Conservation (phyloP, 1,284 basidiomycete genomes). For the Ganoderma resinaceum region DNA sequence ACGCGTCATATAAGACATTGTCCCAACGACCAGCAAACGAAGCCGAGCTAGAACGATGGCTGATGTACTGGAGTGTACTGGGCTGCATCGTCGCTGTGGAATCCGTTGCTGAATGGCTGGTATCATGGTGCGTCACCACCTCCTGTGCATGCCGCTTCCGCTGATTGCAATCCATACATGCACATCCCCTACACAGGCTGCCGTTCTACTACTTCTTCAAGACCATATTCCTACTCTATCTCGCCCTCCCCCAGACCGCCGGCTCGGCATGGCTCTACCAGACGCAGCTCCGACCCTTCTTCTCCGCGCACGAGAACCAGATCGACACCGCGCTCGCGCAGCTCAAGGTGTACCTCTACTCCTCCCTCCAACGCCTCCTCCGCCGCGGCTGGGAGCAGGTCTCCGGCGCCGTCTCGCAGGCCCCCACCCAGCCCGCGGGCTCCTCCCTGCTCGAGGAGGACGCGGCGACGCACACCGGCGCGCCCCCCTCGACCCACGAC, state of each 20-base stretch:
- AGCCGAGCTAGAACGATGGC: conserved; percentile 82
- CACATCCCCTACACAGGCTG: conserved; percentile 58
- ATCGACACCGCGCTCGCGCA: conserved; percentile 81
- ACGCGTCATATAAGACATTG: conserved; percentile 87
- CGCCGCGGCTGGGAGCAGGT: conserved; percentile 69
- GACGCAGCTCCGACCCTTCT: conserved; percentile 80
- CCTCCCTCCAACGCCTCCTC: conserved; percentile 70
- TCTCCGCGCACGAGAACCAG: conserved; percentile 76
- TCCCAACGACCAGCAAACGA: conserved; percentile 82
- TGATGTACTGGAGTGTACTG: conserved; percentile 91
- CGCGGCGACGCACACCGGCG: conserved; percentile 41
- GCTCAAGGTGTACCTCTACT: conserved; percentile 63
- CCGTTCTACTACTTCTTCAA: conserved; percentile 89
- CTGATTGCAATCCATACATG: conserved; percentile 18
- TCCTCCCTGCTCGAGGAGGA: conserved; percentile 36
- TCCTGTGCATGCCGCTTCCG: conserved; percentile 5
- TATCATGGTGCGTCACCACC: conserved; percentile 68
- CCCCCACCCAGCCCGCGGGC: conserved; percentile 24
- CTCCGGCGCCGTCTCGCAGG: conserved; percentile 52
- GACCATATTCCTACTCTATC: conserved; percentile 86
- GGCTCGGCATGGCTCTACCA: conserved; percentile 85
- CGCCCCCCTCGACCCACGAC: conserved; percentile 57
- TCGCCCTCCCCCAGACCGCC: conserved; percentile 88
- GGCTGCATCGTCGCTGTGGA: conserved; percentile 79
- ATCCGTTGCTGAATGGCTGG: conserved; percentile 82